Conservation (phyloP, 2,329 filamentous ascomycete species). For the Chaetoscypha palmicola region DNA sequence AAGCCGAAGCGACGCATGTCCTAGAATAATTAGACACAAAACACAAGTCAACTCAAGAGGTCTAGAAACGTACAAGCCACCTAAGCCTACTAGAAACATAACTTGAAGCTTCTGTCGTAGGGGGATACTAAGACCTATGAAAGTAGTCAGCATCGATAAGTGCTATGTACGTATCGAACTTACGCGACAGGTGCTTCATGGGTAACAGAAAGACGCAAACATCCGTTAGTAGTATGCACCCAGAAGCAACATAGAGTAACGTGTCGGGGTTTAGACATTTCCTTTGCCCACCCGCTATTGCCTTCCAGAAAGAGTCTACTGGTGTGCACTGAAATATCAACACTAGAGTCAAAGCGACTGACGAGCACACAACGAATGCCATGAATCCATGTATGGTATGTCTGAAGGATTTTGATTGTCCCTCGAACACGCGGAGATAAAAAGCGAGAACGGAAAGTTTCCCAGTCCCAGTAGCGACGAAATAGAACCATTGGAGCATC, state of each 20-base stretch:
- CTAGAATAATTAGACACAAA: background rate
- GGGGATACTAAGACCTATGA: slow-evolving; percentile 1
- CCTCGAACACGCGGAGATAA: slow-evolving; percentile 8
- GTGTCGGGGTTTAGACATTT: background rate
- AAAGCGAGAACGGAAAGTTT: slow-evolving; percentile 7
- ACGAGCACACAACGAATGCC: background rate
- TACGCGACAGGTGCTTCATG: slow-evolving; percentile 7
- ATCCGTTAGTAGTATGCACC: slow-evolving; percentile 1
- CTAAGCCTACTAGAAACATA: slow-evolving; percentile 3
- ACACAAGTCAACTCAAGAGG: background rate
- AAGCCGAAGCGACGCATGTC: slow-evolving; percentile 2
- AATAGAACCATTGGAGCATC: slow-evolving; percentile 3
- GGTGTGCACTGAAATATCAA: slow-evolving; percentile 5
- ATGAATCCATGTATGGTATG: slow-evolving; percentile 1
- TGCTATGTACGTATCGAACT: background rate
- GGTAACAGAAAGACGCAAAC: slow-evolving; percentile 1
- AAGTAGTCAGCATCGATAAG: background rate
- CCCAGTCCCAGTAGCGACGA: background rate
- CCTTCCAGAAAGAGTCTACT: background rate
- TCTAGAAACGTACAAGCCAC: slow-evolving; percentile 1
- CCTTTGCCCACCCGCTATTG: too few species aligned
- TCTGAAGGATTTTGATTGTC: slow-evolving; percentile 4
- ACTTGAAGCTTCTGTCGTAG: slow-evolving; percentile 4
- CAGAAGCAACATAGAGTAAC: background rate
- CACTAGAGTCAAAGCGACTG: background rate